phyloP scores from a whole-genome alignment of 441 rosid genomes.

The Biscutella laevigata region DNA sequence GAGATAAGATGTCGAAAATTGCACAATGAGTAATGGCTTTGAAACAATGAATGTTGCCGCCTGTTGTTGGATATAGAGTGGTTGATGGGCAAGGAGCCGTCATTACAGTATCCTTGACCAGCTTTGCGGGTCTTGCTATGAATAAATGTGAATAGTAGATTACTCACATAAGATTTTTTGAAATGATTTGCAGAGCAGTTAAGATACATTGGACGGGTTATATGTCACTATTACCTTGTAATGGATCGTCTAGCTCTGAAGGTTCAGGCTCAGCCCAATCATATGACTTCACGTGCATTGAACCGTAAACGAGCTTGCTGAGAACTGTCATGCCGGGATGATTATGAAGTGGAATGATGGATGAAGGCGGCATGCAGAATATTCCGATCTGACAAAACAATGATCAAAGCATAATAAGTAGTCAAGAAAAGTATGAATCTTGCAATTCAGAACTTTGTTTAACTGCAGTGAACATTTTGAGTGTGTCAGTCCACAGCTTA shows the following conservation, averaged over 20 bases:
- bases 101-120: constrained; percentile 49
- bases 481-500: neutral
- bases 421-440: neutral
- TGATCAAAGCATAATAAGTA: constrained; percentile 6
- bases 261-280: constrained; percentile 69
- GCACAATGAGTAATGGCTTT: constrained; percentile 65
- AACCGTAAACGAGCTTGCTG: constrained; percentile 92
- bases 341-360: constrained; percentile 95
- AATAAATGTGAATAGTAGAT: constrained; percentile 15
- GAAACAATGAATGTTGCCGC: constrained; percentile 67
- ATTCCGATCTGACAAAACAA: constrained; percentile 73
- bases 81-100: constrained; percentile 45
- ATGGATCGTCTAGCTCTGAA: constrained; percentile 41
- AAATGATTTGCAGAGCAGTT: neutral
- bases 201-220: neutral
- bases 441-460: neutral
- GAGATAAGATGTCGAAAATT: constrained; percentile 61
- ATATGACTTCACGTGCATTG: constrained; percentile 75
- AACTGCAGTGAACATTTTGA: neutral
- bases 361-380: constrained; percentile 93
- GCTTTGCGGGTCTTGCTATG: constrained; percentile 56
- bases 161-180: constrained; percentile 1
- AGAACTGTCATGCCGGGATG: constrained; percentile 99
- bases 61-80: constrained; percentile 46
- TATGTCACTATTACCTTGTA: constrained; percentile 46